Base-by-base conservation (phyloP, 345 rosid genomes). In the Lenwebbia sp. region DNA sequence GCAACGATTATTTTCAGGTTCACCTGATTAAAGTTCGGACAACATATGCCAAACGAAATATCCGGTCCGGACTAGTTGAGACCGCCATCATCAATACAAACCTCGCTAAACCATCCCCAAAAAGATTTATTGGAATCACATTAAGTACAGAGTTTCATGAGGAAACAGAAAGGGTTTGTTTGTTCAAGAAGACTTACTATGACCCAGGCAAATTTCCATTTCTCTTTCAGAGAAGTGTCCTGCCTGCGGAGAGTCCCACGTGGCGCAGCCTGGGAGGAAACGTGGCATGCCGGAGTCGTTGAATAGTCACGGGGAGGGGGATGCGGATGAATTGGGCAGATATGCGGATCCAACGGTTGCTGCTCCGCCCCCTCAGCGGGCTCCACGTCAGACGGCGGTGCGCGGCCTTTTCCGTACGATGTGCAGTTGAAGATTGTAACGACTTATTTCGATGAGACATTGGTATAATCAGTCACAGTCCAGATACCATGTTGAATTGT, bases 191-290 rank as follows among this genome's bases (percentile, higher is more conserved):
- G 85, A 90, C 98, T 90, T 88, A 96, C 98, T 55, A 97, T 41
- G 94, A 84, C 93, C 96, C 58, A 96, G 98, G 92, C 99, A 97
- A 83, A 58, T 65, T 75, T 96, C 94, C 53, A 96, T 89, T 88
- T 94, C 96, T 86, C n/a, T n/a, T n/a, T n/a, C n/a, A n/a, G n/a
- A n/a, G n/a, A n/a, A n/a, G n/a, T n/a, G n/a, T n/a, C n/a, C n/a
- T n/a, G n/a, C n/a, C n/a, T n/a, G n/a, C n/a, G n/a, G n/a, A n/a
- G n/a, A n/a, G n/a, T n/a, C n/a, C n/a, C n/a, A n/a, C n/a, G n/a
- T n/a, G n/a, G n/a, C n/a, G n/a, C n/a, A n/a, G n/a, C n/a, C n/a
- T n/a, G n/a, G n/a, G n/a, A n/a, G n/a, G n/a, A n/a, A n/a, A n/a
- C 4, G 40, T 40, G 40, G 4, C 40, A 40, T 40, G 40, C 4